Evolutionary conservation across 768 basidiomycete species (phyloP), one percentile per base, ranked within the genome.

Genomic region (Antrodiella citrinella): DNA sequence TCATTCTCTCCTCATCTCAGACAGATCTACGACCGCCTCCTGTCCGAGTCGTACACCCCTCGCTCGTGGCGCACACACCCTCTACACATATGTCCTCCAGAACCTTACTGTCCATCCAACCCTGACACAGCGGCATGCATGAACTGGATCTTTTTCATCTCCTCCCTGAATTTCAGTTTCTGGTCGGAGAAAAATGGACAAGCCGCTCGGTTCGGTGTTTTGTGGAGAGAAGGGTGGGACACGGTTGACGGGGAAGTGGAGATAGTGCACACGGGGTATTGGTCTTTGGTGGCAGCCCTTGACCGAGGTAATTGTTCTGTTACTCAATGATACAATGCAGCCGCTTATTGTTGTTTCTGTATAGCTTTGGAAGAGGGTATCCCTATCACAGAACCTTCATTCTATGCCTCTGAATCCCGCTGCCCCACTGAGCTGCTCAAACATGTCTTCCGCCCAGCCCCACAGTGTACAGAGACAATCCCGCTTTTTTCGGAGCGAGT

Each of bases 81-180:
- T 3, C 69, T 92, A 35, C 91, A 93, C 60, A 72, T 91, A 30
- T 76, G 77, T 57, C 86, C 91, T 5, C 69, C 77, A 0, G 82
- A 86, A 54, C 80, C 81, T 0, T 81, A 65, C 67, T 74, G 52
- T 62, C 76, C 7, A 58, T 67, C 11, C 66, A 48, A 82, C 48
- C 75, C 81, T 5, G 65, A 72, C 51, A 86, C 80, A 35, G 76
- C 70, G 61, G 66, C 70, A 39, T 77, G 75, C 44, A 69, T 93
- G 23, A 71, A 92, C 67, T 94, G 91, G 91, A 84, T 94, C 51
- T 93, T 94, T 66, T 77, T 89, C 53, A 82, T 94, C 39, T 91
- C 86, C 2, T 77, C 83, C 13, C 75, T 91, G 46, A 95, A 91
- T 65, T 95, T 90, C 65, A 87, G 78, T 59, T 95, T 90, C 65